These are phyloP conservation scores for Breviolum minutum DNA, from an alignment of 73 alveolate species.

Conservation along the genomic window DNA sequence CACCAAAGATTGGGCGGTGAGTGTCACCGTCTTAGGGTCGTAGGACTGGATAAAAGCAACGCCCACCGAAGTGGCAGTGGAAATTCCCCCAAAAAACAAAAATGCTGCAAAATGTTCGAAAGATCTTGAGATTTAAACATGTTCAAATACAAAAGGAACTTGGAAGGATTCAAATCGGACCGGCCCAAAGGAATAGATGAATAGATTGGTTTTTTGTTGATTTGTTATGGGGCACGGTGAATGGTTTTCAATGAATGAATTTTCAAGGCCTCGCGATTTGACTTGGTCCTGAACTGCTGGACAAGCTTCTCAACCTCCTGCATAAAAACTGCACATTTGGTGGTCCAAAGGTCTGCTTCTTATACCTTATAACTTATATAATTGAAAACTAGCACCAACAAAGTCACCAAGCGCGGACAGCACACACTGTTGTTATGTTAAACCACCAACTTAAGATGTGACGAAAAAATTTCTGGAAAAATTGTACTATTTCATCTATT, in stretches of 20 bases:
- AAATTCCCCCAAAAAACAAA: too few species aligned
- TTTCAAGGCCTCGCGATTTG: constrained; percentile 16
- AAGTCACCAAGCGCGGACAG: too few species aligned
- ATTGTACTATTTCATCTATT: not conserved
- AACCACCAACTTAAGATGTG: too few species aligned
- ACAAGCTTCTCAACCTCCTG: constrained; percentile 77
- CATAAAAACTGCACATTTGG: not conserved
- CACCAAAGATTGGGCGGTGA: constrained; percentile 80
- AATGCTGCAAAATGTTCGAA: not conserved
- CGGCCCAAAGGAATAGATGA: too few species aligned
- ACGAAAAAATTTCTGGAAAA: too few species aligned
- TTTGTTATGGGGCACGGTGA: too few species aligned
- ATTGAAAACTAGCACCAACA: too few species aligned
- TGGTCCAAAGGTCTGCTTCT: not conserved
- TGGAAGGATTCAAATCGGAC: too few species aligned
- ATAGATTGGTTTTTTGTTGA: too few species aligned
- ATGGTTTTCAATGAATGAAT: too few species aligned
- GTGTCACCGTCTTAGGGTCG: constrained; percentile 89
- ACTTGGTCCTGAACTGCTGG: constrained; percentile 70
- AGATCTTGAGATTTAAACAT: not conserved
- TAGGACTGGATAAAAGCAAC: constrained; percentile 27
- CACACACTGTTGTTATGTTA: too few species aligned
- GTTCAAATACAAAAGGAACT: not conserved
- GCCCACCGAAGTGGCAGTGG: not conserved
- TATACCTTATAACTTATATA: not conserved